Evolutionary conservation across 225 moss, liverwort and hornwort species (phyloP), one percentile per base, ranked within the genome.

Genomic region (Physcomitrellopsis africana): DNA sequence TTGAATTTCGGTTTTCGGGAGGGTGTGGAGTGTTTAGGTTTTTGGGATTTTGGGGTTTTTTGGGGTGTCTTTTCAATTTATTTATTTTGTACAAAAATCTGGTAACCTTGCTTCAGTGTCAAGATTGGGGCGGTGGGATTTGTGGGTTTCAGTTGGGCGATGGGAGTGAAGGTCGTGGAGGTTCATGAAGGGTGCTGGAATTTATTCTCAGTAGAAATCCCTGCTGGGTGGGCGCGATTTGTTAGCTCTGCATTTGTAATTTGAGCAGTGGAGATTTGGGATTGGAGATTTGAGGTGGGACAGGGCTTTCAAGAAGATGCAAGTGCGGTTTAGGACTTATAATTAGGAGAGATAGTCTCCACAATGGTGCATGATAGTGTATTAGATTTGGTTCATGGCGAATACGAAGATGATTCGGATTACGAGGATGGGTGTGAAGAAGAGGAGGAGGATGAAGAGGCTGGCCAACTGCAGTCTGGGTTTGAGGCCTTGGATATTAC

Each of bases 401-500:
- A 67, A 5, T 32, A 24, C 20, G 82, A 68, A 45, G 78, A 83
- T 57, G 66, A 57, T 55, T 72, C 73, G 11, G 85, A 88, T 24
- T 81, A 63, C 58, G 88, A 85, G 52, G 70, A 73, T 32, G 69
- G 58, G 3, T 61, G 61, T 27, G 85, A 85, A 47, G 80, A 72
- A 57, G 32, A 37, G 56, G 79, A 83, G 5, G 81, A 77, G 16
- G 79, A 64, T 61, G 77, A 79, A 11, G 81, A 69, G 64, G 76
- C 76, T 3, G 85, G 85, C 10, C 65, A 83, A 22, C 76, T 88
- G 60, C 85, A 76, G 68, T 80, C 77, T 19, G 83, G 78, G 19
- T 85, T 88, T 61, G 73, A 63, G 76, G 88, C 88, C 17, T 78
- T 88, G 83, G 88, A 85, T 41, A 78, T 88, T 26, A 58, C 72